Conservation (phyloP, 176 grass and related monocot genomes). For the Musa acuminata region DNA sequence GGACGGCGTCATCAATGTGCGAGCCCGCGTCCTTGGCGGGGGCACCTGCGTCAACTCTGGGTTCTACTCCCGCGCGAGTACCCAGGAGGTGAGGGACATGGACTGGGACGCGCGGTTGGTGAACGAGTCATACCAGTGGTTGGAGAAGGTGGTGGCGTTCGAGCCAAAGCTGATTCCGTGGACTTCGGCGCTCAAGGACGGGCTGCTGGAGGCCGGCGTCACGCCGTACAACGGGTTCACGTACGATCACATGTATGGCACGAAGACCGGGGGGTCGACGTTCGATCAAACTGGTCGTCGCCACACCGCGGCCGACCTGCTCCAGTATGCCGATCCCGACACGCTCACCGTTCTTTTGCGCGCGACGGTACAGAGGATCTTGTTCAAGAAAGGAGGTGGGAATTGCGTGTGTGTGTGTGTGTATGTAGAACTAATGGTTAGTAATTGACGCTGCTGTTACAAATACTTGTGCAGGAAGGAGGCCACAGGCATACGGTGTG, state of each 20-base stretch:
- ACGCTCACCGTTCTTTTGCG: slow-evolving; percentile 54
- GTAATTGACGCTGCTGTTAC: not conserved
- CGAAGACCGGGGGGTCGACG: slow-evolving; percentile 86
- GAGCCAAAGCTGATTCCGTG: slow-evolving; percentile 50
- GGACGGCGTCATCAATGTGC: slow-evolving; percentile 74
- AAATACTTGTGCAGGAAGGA: slow-evolving; percentile 16
- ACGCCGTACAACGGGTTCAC: slow-evolving; percentile 71
- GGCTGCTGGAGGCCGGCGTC: slow-evolving; percentile 63
- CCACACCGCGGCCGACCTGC: slow-evolving; percentile 76
- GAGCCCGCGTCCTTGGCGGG: slow-evolving; percentile 62
- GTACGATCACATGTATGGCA: slow-evolving; percentile 64
- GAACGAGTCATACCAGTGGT: slow-evolving; percentile 59
- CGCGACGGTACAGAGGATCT: slow-evolving; percentile 43
- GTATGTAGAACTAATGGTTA: not conserved
- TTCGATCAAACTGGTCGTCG: slow-evolving; percentile 55
- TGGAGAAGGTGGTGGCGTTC: slow-evolving; percentile 63
- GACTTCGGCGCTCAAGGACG: slow-evolving; percentile 57
- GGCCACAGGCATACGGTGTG: slow-evolving; percentile 56
- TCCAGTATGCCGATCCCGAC: slow-evolving; percentile 45
- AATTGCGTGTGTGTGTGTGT: not conserved
- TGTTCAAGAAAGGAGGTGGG: slow-evolving; percentile 51
- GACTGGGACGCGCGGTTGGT: slow-evolving; percentile 44
- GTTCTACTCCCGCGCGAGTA: slow-evolving; percentile 74
- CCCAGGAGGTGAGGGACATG: slow-evolving; percentile 28
- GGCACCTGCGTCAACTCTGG: slow-evolving; percentile 84